These are phyloP conservation scores for Arctium minus DNA, from an alignment of 129 eudicot genomes.

Conservation along the genomic window DNA sequence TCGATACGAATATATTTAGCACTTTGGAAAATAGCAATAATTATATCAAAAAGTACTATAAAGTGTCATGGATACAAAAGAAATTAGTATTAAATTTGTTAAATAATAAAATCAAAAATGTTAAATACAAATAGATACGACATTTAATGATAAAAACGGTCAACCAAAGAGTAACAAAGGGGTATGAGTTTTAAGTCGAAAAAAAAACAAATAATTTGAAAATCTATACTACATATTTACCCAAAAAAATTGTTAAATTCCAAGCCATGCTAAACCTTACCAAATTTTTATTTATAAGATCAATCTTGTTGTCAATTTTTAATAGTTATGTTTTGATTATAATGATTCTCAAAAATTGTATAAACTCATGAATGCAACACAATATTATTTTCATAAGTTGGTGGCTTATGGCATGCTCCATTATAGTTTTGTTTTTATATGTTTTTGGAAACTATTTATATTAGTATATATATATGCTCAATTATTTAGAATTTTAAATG, in stretches of 20 bases:
- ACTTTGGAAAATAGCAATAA: constrained; percentile 4
- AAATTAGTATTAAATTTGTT: neutral
- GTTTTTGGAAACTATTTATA: neutral
- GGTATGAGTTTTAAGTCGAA: neutral
- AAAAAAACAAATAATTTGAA: too few species aligned
- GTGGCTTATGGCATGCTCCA: constrained; percentile 22
- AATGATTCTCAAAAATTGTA: neutral
- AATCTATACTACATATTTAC: neutral
- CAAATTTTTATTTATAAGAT: neutral
- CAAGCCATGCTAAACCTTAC: neutral
- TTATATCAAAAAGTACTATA: neutral
- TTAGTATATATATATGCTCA: neutral
- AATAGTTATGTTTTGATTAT: neutral
- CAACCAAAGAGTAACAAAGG: neutral
- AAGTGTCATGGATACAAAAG: neutral
- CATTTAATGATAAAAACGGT: neutral
- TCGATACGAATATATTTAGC: constrained; percentile 17
- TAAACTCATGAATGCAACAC: neutral
- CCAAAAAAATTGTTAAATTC: neutral
- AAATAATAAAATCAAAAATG: neutral
- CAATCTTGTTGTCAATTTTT: neutral
- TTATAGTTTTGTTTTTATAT: constrained; percentile 15
- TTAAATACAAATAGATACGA: neutral
- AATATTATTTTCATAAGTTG: constrained; percentile 10
- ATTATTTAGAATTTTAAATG: constrained; percentile 16